Percentiles rank a stretch among this genome's conserved stretches.
Evolutionary conservation across 1,284 basidiomycete species (phyloP).

Genomic region (Cutaneotrichosporon sp.): DNA sequence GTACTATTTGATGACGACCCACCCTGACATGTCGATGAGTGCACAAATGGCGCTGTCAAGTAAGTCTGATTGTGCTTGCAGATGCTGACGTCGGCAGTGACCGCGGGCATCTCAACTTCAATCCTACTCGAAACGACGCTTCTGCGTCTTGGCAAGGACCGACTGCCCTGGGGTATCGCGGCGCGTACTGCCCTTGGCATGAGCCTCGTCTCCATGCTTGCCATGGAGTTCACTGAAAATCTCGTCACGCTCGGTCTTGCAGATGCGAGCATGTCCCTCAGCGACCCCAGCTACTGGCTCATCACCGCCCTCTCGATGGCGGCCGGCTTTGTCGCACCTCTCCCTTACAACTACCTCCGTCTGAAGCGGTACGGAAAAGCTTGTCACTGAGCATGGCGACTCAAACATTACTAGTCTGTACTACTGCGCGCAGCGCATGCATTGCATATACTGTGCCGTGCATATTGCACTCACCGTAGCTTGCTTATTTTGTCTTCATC

Average conservation of each 20-base stretch:
- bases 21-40: slow-evolving; percentile 4
- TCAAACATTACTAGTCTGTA: too few species aligned
- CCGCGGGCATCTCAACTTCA: slow-evolving; percentile 8
- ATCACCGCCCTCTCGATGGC: slow-evolving; percentile 4
- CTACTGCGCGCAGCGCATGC: too few species aligned
- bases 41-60: slow-evolving; percentile 6
- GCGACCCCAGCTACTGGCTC: slow-evolving; percentile 5
- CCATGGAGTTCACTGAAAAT: slow-evolving; percentile 9
- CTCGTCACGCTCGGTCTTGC: slow-evolving; percentile 4
- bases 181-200: slow-evolving; percentile 7
- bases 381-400: slow-evolving; percentile 6
- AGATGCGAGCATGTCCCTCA: not conserved
- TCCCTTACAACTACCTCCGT: slow-evolving; percentile 8
- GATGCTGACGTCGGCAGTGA: not conserved
- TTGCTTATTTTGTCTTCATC: too few species aligned
- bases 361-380: slow-evolving; percentile 4
- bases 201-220: slow-evolving; percentile 11
- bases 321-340: slow-evolving; percentile 3
- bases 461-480: too few species aligned
- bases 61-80: not conserved
- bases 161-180: not conserved
- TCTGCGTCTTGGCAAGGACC: slow-evolving; percentile 5
- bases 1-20: slow-evolving; percentile 6
- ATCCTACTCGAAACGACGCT: slow-evolving; percentile 9
- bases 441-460: too few species aligned